Base-by-base conservation (phyloP, 495 filamentous ascomycete genomes). In the Xylaria sp. region DNA sequence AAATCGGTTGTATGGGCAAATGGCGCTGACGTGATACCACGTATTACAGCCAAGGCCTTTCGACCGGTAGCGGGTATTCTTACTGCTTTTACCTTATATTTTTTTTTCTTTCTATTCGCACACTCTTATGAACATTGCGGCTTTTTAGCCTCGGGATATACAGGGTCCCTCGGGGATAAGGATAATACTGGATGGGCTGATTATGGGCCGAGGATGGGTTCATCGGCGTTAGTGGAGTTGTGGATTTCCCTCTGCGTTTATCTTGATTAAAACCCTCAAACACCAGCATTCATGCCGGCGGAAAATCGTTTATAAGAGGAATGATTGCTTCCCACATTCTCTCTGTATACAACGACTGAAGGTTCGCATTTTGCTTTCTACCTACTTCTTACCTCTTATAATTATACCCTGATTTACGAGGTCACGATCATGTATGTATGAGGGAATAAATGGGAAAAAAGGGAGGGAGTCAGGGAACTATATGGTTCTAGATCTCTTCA, bases 201-300 rank as follows among this genome's bases (percentile, higher is more conserved):
- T 67, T 67, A 67, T 67, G 64, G 64, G n/a, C 48, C 64, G 64
- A 67, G 21, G 33, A 67, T 55, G 64, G 48, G 46, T 35, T 66
- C 31, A 67, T 40, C 29, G 64, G 64, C 31, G 64, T 67, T 55
- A 67, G 46, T 43, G 29, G 64, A 48, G 40, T 48, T 64, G 11
- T n/a, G n/a, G n/a, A n/a, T n/a, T n/a, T n/a, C n/a, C n/a, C n/a
- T n/a, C n/a, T n/a, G 59, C 6, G 24, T 43, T 71, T 63, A 33
- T n/a, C 21, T 19, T 35, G 57, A 61, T 61, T 24, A 24, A 33
- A 1, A 35, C 5, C 19, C 4, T 21, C 19, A 5, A n/a, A 26
- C 50, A 26, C 50, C 17, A 58, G 24, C 29, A 35, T 33, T 35
- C 55, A 59, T 21, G 57, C 55, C 3, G 31, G 15, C 31, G 26